These are phyloP conservation scores for Perkinsela sp. DNA, from an alignment of 208 protist species.

Conservation along the genomic window DNA sequence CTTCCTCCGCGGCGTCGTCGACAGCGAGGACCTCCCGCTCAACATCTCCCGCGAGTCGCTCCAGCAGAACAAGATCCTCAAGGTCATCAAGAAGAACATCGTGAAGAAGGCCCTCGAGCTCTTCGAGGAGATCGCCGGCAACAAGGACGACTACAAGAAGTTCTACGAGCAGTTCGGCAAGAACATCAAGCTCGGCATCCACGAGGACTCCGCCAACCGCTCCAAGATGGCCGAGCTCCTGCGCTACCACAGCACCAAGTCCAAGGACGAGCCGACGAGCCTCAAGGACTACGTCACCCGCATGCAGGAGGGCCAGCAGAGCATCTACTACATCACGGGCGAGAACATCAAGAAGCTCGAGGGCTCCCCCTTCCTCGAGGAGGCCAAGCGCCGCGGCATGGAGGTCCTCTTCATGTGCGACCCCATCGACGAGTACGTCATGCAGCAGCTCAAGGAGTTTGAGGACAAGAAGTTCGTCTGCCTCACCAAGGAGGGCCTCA, in stretches of 20 bases:
- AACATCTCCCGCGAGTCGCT: slow-evolving; percentile 95
- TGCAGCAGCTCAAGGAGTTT: slow-evolving; percentile 89
- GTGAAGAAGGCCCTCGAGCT: slow-evolving; percentile 89
- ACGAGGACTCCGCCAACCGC: slow-evolving; percentile 81
- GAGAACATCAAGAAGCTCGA: slow-evolving; percentile 46
- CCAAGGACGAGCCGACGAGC: slow-evolving; percentile 54
- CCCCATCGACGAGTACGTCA: slow-evolving; percentile 91
- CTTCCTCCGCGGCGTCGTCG: slow-evolving; percentile 88
- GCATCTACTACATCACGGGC: slow-evolving; percentile 96
- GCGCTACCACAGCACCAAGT: slow-evolving; percentile 71
- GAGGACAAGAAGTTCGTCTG: slow-evolving; percentile 92
- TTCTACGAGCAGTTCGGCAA: slow-evolving; percentile 91
- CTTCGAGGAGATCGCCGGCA: slow-evolving; percentile 79
- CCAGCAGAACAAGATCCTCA: slow-evolving; percentile 92
- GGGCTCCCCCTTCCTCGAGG: slow-evolving; percentile 86
- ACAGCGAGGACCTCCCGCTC: slow-evolving; percentile 89
- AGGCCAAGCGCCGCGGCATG: slow-evolving; percentile 49
- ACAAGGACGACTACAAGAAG: slow-evolving; percentile 90
- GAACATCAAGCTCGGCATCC: slow-evolving; percentile 93
- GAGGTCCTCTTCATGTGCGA: slow-evolving; percentile 92
- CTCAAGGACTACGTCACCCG: slow-evolving; percentile 83
- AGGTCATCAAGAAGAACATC: slow-evolving; percentile 91
- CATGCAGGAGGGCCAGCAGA: slow-evolving; percentile 89
- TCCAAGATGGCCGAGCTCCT: slow-evolving; percentile 77
- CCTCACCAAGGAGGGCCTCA: slow-evolving; percentile 93